A percentile compares a stretch with the other conserved stretches of the same genome.
These are phyloP conservation scores for Trichophyton mentagrophytes DNA, from an alignment of 2,329 filamentous ascomycete genomes.

Conservation along the genomic window DNA sequence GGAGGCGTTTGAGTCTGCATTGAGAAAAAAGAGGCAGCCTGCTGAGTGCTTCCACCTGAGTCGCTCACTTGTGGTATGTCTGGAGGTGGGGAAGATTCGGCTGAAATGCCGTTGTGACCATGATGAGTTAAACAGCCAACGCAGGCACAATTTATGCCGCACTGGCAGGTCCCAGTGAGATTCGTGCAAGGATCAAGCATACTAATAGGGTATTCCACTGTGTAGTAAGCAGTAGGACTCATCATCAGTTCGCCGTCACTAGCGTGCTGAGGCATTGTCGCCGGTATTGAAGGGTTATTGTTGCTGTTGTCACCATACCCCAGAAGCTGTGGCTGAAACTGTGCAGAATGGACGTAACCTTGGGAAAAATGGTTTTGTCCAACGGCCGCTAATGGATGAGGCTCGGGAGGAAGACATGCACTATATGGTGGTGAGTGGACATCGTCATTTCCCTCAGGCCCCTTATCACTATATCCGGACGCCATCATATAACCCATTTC, in stretches of 20 bases:
- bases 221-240: constrained; percentile 32
- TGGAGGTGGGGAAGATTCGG: constrained; percentile 19
- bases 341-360: constrained; percentile 8
- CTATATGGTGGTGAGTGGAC: constrained; percentile 16
- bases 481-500: constrained; percentile 35
- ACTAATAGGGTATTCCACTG: constrained; percentile 30
- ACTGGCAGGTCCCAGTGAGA: constrained; percentile 39
- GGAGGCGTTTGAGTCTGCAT: neutral
- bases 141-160: constrained; percentile 40
- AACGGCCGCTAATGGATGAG: neutral
- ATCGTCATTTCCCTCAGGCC: constrained; percentile 12
- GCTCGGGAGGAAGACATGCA: constrained; percentile 4
- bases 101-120: constrained; percentile 35
- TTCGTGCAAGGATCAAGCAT: constrained; percentile 34
- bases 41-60: neutral
- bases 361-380: constrained; percentile 9
- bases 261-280: neutral
- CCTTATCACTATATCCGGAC: constrained; percentile 20
- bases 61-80: constrained; percentile 2
- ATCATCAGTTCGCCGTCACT: constrained; percentile 21
- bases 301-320: neutral
- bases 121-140: constrained; percentile 42
- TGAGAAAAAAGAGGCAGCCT: neutral
- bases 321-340: neutral
- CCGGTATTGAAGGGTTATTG: neutral